Percentiles rank a stretch among this genome's conserved stretches.
Evolutionary conservation across 495 filamentous ascomycete genomes (phyloP).

Genomic region (Penicillium lagena): DNA sequence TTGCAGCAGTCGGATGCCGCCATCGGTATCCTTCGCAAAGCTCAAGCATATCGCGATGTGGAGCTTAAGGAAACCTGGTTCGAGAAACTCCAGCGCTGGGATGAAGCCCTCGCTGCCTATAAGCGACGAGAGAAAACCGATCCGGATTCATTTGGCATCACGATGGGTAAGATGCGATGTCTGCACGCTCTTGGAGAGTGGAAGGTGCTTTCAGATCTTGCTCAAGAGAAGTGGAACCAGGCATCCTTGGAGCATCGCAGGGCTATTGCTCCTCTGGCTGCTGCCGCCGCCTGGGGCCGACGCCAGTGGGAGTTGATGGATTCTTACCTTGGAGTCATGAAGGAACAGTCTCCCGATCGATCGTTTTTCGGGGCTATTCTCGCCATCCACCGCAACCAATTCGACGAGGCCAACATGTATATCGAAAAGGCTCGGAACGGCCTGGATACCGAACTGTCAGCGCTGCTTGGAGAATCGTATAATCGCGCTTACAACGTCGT

Average conservation of each 20-base stretch:
- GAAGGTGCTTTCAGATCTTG: constrained; percentile 81
- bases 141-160: constrained; percentile 74
- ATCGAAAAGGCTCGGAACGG: constrained; percentile 90
- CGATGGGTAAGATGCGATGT: constrained; percentile 99
- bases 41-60: constrained; percentile 88
- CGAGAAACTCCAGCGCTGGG: constrained; percentile 96
- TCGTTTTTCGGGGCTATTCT: constrained; percentile 97
- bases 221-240: constrained; percentile 88
- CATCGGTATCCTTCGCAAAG: constrained; percentile 91
- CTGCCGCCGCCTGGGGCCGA: constrained; percentile 95
- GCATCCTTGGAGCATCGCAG: constrained; percentile 78
- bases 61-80: constrained; percentile 98
- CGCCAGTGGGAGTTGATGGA: constrained; percentile 98
- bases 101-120: constrained; percentile 92
- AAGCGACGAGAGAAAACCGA: constrained; percentile 70
- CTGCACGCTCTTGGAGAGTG: constrained; percentile 95
- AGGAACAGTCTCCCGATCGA: constrained; percentile 81
- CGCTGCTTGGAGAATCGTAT: constrained; percentile 92
- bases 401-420: constrained; percentile 74
- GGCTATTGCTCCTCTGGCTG: constrained; percentile 84
- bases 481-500: constrained; percentile 93
- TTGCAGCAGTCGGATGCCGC: constrained; percentile 96
- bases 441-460: constrained; percentile 89
- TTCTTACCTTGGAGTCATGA: constrained; percentile 91
- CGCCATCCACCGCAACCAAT: constrained; percentile 88